Base-by-base conservation (phyloP, 179 eudicot species). In the Beta corolliflora region DNA sequence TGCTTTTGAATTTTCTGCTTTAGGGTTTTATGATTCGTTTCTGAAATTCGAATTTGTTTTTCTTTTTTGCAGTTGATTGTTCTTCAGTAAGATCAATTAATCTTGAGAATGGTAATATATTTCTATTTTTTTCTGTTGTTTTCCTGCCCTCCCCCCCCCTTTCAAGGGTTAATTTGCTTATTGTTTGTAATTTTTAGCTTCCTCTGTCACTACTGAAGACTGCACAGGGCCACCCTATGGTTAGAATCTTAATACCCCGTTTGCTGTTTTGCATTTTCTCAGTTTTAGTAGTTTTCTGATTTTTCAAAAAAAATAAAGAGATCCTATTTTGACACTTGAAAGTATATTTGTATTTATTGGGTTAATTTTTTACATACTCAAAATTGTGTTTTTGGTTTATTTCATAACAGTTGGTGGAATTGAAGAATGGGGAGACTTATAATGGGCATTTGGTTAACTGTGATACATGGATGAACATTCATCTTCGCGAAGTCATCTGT, bases 391-490 rank as follows among this genome's bases (percentile, higher is more conserved):
- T 1, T 71, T 73, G 25, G 19, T 8, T 23, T 52, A 14, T 66
- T 23, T 58, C 45, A 45, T 79, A 36, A 77, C 83, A 94, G 98
- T 84, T 94, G 93, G 98, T 94, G 90, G 98, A 94, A 76, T 89
- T 94, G 86, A 94, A 94, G 89, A 94, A 94, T 87, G 96, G 97
- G 41, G 97, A 94, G 85, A 94, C 98, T 11, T 94, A 94, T 83
- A 93, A 94, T 78, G 98, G 98, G 56, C 97, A 93, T 84, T 77
- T 94, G 91, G 98, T 94, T 48, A 92, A 93, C 70, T 94, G 98
- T 86, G 98, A 94, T 89, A 88, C 98, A 58, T 94, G 98, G 97
- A 94, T 94, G 98, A 94, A 94, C 78, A 94, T 94, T 69, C 98
- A 94, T 85, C 98, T 93, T 67, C 97, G 96, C 69, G 98, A 94